Base-by-base conservation (phyloP, 495 filamentous ascomycete species). In the Penicillium diatomitis region DNA sequence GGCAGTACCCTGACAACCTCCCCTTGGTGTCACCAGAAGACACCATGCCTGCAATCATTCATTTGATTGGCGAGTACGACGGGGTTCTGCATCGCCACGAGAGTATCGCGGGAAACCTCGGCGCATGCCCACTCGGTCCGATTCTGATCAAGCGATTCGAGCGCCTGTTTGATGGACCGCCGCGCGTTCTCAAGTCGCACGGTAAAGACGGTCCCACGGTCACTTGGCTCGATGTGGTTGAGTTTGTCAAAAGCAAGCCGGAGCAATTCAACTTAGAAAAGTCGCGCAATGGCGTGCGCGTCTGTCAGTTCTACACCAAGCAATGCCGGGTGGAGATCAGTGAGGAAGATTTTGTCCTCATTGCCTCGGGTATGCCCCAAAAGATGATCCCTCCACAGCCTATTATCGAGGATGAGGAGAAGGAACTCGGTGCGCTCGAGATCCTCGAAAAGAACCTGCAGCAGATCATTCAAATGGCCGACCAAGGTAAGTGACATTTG, bases 121-220 rank as follows among this genome's bases (percentile, higher is more conserved):
- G 88, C 57, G 88, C 87, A 38, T 84, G 87, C 47, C 86, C 89
- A 9, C 75, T 89, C 8, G 87, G 85, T 5, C 86, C 87, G 33
- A 87, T 90, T 36, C 69, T 94, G 45, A 80, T 92, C 47, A 87
- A 89, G 66, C 83, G 86, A 33, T 88, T 94, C 64, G 87, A 94
- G 66, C 78, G 86, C 35, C 69, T 90, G 8, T 94, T 95, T 55
- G 88, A 92, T 50, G 87, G 86, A 0, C 79, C 83, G 20, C 88
- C 88, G 46, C 78, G 74, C 31, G 81, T 88, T 5, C 73, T 84
- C 35, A 84, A 79, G 39, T 71, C 77, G 34, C 77, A 83, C 58
- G 78, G 77, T 47, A 83, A 83, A 52, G 81, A 85, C 36, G 70
- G 77, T 20, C 66, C 78, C 3, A 76, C 70, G 8, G 73, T 90